Percentiles rank a stretch among this genome's conserved stretches.
Conservation (phyloP, 1,139 yeast genomes). For the Pichia cactophila region DNA sequence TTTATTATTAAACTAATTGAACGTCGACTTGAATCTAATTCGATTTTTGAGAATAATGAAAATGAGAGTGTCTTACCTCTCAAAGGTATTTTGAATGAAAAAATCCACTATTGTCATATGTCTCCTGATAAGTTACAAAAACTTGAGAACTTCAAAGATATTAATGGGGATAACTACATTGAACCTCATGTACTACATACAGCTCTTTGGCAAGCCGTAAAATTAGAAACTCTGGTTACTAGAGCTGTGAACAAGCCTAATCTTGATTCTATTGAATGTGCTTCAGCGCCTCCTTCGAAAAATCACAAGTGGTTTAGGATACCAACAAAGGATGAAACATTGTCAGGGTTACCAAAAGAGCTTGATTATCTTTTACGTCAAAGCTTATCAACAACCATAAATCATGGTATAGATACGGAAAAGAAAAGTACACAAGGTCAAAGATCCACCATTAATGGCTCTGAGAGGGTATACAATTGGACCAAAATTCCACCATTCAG, state of each 20-base stretch:
- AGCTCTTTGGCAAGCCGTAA: conserved; percentile 41
- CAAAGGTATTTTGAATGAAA: conserved; percentile 31
- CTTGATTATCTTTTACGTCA: conserved; percentile 14
- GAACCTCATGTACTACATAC: conserved; percentile 33
- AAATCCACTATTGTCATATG: conserved; percentile 40
- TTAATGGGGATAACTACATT: conserved; percentile 31
- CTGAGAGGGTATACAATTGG: conserved; percentile 26
- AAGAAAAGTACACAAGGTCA: conserved; percentile 23
- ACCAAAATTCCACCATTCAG: conserved; percentile 46
- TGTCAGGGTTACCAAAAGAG: conserved; percentile 31
- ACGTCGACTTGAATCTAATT: conserved; percentile 20
- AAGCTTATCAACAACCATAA: conserved; percentile 7
- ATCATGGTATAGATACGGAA: conserved; percentile 11
- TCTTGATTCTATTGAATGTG: conserved; percentile 23
- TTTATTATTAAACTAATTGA: conserved; percentile 36
- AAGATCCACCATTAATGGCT: neutral
- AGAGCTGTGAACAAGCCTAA: conserved; percentile 19
- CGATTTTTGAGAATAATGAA: conserved; percentile 8
- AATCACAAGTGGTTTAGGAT: conserved; percentile 29
- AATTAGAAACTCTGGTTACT: conserved; percentile 32
- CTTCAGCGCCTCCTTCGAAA: conserved; percentile 22
- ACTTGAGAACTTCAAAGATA: conserved; percentile 33
- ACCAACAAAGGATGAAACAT: conserved; percentile 35
- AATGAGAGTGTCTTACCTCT: conserved; percentile 20
- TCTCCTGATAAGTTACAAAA: conserved; percentile 38